phyloP scores from a whole-genome alignment of 805 yeast species.

The Kockiozyma suomiensis region DNA sequence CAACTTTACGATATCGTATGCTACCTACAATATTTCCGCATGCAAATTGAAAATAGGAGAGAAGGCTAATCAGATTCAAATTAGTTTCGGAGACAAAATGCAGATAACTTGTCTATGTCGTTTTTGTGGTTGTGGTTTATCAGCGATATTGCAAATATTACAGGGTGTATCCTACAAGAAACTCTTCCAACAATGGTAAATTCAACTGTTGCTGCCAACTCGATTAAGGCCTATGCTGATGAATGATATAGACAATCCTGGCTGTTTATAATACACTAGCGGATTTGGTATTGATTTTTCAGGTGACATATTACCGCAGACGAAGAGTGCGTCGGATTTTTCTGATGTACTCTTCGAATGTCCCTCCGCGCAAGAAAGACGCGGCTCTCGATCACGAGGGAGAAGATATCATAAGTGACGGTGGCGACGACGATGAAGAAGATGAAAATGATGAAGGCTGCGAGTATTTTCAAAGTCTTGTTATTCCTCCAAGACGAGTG shows the following conservation, averaged over 20 bases:
- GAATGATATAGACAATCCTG: constrained; percentile 65
- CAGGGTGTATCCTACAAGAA: constrained; percentile 88
- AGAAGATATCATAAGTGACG: background rate
- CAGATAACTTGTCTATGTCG: constrained; percentile 85
- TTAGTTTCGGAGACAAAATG: constrained; percentile 70
- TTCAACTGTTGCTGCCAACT: too few relatives aligned
- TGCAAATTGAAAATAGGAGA: background rate
- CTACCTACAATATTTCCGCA: too few relatives aligned
- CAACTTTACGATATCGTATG: constrained; percentile 82
- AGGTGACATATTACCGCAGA: constrained; percentile 74
- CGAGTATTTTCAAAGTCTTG: constrained; percentile 30
- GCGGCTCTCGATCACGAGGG: constrained; percentile 45
- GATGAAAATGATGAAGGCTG: constrained; percentile 3
- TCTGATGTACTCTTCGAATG: constrained; percentile 78
- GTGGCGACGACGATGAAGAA: constrained; percentile 20
- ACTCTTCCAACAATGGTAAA: constrained; percentile 86
- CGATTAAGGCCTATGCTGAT: too few relatives aligned
- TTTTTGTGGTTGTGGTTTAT: constrained; percentile 89
- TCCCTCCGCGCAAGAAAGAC: constrained; percentile 68
- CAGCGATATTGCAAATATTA: constrained; percentile 90
- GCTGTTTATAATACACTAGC: constrained; percentile 93
- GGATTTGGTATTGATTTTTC: constrained; percentile 79
- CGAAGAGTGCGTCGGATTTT: constrained; percentile 59
- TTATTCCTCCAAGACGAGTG: constrained; percentile 29
- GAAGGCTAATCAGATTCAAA: background rate